These are phyloP conservation scores for Pythium oligandrum DNA, from an alignment of 352 stramenopile genomes.

Conservation along the genomic window DNA sequence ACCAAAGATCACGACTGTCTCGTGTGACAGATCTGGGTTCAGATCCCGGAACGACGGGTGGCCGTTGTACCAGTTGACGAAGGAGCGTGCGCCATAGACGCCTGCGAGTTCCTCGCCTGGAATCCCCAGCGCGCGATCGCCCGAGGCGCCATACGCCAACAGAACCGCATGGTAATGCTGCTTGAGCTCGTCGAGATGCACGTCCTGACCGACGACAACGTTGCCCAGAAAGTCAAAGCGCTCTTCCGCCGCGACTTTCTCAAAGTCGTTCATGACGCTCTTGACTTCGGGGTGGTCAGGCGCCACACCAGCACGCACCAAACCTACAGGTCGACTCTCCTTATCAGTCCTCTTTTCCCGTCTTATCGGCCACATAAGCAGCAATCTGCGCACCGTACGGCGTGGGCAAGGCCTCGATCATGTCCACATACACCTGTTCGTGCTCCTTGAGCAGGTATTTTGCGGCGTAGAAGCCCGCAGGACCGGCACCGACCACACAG, in stretches of 20 bases:
- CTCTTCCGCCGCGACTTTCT: constrained; percentile 74
- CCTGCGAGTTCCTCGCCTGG: constrained; percentile 69
- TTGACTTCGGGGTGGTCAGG: constrained; percentile 99
- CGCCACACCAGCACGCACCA: constrained; percentile 96
- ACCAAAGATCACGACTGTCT: constrained; percentile 94
- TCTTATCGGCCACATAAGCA: no score
- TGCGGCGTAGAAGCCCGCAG: constrained; percentile 90
- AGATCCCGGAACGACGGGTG: constrained; percentile 93
- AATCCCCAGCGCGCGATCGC: constrained; percentile 86
- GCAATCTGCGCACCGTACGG: constrained; percentile 72
- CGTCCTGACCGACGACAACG: constrained; percentile 80
- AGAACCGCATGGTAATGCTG: constrained; percentile 93
- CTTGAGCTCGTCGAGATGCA: constrained; percentile 87
- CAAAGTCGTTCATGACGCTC: constrained; percentile 97
- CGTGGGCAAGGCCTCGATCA: constrained; percentile 93
- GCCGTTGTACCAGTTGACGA: constrained; percentile 99
- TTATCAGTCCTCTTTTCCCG: no score
- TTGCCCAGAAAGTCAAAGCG: constrained; percentile 91
- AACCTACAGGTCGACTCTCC: constrained; percentile 28
- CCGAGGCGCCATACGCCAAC: constrained; percentile 93
- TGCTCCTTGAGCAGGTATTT: constrained; percentile 93
- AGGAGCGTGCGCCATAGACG: constrained; percentile 88
- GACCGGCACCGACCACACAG: constrained; percentile 88
- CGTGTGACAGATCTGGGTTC: constrained; percentile 41
- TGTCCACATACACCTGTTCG: constrained; percentile 64